Percentiles rank a stretch among this genome's conserved stretches.
Evolutionary conservation across 352 stramenopile genomes (phyloP).

Genomic region (Chrysophaeum taylorii): DNA sequence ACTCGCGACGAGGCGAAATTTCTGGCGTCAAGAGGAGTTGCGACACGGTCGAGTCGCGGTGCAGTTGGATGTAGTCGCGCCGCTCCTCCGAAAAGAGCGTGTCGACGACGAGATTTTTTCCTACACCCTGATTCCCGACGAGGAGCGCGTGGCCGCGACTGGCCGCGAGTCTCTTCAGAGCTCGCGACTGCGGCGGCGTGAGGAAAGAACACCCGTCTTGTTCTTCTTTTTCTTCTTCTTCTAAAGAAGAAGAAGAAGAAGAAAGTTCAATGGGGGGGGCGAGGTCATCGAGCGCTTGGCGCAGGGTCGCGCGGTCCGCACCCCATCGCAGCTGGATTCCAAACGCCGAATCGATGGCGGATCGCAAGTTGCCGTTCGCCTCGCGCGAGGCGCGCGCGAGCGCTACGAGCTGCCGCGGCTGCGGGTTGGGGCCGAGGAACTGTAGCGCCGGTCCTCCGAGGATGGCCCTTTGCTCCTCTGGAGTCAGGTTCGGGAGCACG

Average conservation of each 20-base stretch:
- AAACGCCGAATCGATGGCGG: too few species aligned
- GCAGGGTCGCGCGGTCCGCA: constrained; percentile 64
- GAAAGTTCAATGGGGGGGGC: neutral
- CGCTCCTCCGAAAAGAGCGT: constrained; percentile 71
- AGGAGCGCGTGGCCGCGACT: constrained; percentile 76
- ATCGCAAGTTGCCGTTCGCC: too few species aligned
- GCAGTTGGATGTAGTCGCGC: constrained; percentile 90
- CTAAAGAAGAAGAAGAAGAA: too few species aligned
- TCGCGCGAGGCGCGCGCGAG: too few species aligned
- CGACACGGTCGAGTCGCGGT: constrained; percentile 86
- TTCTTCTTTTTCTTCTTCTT: constrained; percentile 23
- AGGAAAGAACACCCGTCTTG: constrained; percentile 48
- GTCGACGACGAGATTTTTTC: constrained; percentile 90
- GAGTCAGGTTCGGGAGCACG: constrained; percentile 55
- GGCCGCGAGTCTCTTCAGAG: constrained; percentile 52
- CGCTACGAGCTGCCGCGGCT: too few species aligned
- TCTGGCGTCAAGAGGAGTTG: too few species aligned
- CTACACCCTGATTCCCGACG: constrained; percentile 84
- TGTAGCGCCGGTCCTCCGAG: too few species aligned
- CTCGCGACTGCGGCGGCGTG: constrained; percentile 67
- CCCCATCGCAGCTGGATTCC: too few species aligned
- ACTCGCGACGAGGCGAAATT: too few species aligned
- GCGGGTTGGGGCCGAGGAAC: too few species aligned
- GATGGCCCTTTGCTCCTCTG: too few species aligned
- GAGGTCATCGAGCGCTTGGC: constrained; percentile 46